phyloP scores from a whole-genome alignment of 2,329 filamentous ascomycete species.

The Hymenoscyphus albidus region DNA sequence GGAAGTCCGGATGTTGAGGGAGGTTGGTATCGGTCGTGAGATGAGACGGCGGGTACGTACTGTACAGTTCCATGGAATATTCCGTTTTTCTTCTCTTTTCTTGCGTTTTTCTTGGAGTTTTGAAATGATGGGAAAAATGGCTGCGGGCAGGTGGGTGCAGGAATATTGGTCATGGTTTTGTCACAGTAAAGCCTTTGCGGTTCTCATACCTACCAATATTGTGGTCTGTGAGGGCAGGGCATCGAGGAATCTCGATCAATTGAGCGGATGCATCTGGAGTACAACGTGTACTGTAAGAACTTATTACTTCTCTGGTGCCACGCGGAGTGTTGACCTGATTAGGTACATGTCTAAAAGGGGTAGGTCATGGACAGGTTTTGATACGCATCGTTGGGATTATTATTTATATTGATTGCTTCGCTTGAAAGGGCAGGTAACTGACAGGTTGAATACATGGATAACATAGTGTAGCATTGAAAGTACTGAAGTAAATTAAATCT shows the following conservation, averaged over 20 bases:
- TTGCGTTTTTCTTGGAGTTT: too few relatives aligned
- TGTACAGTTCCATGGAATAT: too few relatives aligned
- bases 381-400: neutral
- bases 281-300: neutral
- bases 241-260: neutral
- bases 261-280: neutral
- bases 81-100: too few relatives aligned
- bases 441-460: neutral
- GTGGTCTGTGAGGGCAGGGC: neutral
- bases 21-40: too few relatives aligned
- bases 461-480: neutral
- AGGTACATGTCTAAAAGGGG: neutral
- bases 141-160: too few relatives aligned
- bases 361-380: neutral
- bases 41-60: too few relatives aligned
- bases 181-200: too few relatives aligned
- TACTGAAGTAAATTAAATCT: neutral
- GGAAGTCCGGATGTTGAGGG: too few relatives aligned
- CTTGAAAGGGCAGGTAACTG: neutral
- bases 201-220: too few relatives aligned
- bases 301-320: neutral
- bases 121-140: too few relatives aligned
- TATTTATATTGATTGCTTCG: neutral
- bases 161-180: too few relatives aligned
- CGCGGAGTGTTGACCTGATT: neutral